phyloP scores from a whole-genome alignment of 345 rosid genomes.

The Eucalyptus paniculata region DNA sequence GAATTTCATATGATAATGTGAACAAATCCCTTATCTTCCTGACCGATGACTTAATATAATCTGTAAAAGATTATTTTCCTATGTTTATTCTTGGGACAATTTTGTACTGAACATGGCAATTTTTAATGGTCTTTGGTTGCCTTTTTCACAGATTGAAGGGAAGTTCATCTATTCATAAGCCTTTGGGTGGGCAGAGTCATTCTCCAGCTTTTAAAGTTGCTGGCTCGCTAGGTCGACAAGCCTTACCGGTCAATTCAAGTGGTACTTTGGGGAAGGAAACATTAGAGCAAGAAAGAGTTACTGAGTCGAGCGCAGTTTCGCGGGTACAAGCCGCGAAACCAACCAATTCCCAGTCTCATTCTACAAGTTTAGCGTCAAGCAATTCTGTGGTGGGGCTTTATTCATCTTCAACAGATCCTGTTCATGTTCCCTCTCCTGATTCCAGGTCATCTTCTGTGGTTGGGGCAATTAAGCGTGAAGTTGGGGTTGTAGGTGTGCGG shows the following conservation, averaged over 20 bases:
- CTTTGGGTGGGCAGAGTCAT: constrained; percentile 9
- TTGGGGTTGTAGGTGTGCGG: constrained; percentile 69
- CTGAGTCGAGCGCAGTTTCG: constrained; percentile 5
- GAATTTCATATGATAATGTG: neutral
- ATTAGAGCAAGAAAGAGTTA: constrained; percentile 15
- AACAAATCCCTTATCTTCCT: neutral
- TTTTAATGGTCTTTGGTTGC: neutral
- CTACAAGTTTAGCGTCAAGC: constrained; percentile 29
- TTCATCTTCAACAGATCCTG: constrained; percentile 86
- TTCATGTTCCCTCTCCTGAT: constrained; percentile 93
- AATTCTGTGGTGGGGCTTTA: constrained; percentile 70
- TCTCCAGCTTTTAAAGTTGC: constrained; percentile 16
- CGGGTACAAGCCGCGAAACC: constrained; percentile 20
- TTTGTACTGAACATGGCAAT: neutral
- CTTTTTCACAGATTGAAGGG: constrained; percentile 18
- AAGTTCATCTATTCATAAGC: constrained; percentile 19
- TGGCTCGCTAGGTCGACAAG: constrained; percentile 14
- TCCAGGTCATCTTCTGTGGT: constrained; percentile 59
- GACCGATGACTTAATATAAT: neutral
- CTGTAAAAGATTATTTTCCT: neutral
- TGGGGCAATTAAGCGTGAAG: constrained; percentile 93
- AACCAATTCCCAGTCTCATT: constrained; percentile 14
- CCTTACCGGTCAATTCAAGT: constrained; percentile 10
- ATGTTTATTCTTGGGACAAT: neutral
- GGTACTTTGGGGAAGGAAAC: constrained; percentile 11